A percentile compares a stretch with the other conserved stretches of the same genome.
Conservation (phyloP, 371 early-diverging fungal genomes). For the Circinella umbellata region DNA sequence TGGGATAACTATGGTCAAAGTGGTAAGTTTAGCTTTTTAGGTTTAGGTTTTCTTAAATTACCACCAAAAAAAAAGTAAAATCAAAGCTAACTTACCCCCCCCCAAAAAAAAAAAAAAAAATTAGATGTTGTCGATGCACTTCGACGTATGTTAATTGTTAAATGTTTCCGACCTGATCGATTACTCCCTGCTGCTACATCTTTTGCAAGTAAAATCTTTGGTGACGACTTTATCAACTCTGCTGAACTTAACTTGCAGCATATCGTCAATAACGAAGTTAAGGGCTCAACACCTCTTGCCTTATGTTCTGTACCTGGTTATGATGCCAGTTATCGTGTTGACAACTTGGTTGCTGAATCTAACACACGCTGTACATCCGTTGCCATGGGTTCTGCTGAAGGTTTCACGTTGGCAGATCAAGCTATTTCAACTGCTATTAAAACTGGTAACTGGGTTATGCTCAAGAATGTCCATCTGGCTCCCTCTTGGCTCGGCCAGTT, state of each 20-base stretch:
- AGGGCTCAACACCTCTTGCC: constrained; percentile 82
- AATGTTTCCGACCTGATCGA: constrained; percentile 90
- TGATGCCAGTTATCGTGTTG: constrained; percentile 96
- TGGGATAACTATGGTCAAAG: constrained; percentile 57
- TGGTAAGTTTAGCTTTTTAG: constrained; percentile 43
- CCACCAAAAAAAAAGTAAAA: not conserved
- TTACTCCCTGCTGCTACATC: constrained; percentile 75
- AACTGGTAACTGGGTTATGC: constrained; percentile 93
- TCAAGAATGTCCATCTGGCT: constrained; percentile 97
- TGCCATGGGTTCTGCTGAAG: constrained; percentile 98
- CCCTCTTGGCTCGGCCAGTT: constrained; percentile 93
- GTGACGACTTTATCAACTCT: constrained; percentile 57
- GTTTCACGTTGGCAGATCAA: constrained; percentile 88
- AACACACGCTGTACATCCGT: constrained; percentile 77
- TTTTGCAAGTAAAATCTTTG: constrained; percentile 84
- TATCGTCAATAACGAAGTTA: constrained; percentile 78
- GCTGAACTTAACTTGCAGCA: constrained; percentile 74
- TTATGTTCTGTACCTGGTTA: constrained; percentile 95
- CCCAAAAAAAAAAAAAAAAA: not conserved
- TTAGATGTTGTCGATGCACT: constrained; percentile 54
- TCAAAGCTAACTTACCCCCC: not conserved
- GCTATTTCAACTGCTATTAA: constrained; percentile 87
- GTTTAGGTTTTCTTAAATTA: not conserved
- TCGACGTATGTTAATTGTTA: constrained; percentile 80
- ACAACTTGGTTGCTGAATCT: constrained; percentile 81